phyloP scores from a whole-genome alignment of 768 basidiomycete genomes.

The Rhodotorula kratochvilovae region DNA sequence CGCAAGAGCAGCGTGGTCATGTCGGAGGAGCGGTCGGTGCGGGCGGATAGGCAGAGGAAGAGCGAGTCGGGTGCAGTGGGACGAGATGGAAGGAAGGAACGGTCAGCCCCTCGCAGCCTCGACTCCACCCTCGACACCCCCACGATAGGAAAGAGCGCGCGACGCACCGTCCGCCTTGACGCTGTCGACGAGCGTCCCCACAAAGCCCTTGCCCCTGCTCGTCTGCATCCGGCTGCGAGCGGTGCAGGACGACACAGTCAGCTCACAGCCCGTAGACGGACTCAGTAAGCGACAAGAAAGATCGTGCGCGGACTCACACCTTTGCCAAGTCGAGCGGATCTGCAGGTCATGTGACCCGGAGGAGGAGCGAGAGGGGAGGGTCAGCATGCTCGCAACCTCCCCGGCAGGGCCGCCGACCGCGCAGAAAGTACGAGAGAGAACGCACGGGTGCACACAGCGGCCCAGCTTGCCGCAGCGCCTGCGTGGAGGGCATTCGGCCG shows the following conservation, averaged over 20 bases:
- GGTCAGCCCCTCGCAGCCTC: neutral
- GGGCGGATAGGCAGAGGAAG: too few species aligned
- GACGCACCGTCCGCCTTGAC: conserved; percentile 38
- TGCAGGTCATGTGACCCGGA: neutral
- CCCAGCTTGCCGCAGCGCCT: conserved; percentile 36
- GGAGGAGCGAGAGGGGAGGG: neutral
- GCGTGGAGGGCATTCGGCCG: neutral
- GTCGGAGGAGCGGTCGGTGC: too few species aligned
- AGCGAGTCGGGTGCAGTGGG: neutral
- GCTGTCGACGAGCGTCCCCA: conserved; percentile 27
- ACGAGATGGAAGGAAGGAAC: too few species aligned
- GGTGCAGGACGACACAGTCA: too few species aligned
- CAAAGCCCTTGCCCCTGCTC: conserved; percentile 32
- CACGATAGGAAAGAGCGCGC: too few species aligned
- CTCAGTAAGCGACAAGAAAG: too few species aligned
- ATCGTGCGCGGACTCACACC: conserved; percentile 21
- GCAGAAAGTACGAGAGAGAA: neutral
- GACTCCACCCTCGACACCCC: too few species aligned
- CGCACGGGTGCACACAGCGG: conserved; percentile 39
- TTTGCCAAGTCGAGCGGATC: conserved; percentile 41
- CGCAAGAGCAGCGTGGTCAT: too few species aligned
- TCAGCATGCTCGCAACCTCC: neutral
- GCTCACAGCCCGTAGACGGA: too few species aligned
- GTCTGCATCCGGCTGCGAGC: conserved; percentile 41
- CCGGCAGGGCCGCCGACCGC: neutral